Evolutionary conservation across 306 rosid genomes (phyloP).

Genomic region (Cajanus cajan): DNA sequence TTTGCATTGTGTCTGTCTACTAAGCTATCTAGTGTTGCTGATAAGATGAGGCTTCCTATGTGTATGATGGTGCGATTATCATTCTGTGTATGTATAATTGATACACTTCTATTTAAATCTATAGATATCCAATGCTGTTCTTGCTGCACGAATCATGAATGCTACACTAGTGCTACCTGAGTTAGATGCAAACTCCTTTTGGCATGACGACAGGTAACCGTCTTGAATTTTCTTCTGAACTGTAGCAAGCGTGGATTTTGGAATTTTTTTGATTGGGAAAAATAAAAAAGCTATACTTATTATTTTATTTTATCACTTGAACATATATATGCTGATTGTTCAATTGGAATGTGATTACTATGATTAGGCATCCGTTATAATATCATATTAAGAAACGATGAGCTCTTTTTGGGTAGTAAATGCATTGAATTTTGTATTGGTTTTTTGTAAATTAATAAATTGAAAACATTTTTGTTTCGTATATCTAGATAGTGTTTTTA

Average conservation of each 20-base stretch:
- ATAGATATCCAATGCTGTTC: slow-evolving; percentile 96
- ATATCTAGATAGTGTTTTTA: background rate
- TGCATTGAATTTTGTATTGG: background rate
- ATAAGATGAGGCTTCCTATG: background rate
- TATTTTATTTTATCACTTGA: background rate
- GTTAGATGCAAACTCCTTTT: slow-evolving; percentile 92
- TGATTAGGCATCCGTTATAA: background rate
- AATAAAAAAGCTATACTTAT: background rate
- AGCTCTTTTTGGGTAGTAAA: background rate
- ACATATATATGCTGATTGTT: background rate
- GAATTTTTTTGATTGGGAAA: background rate
- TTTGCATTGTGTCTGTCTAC: slow-evolving; percentile 3
- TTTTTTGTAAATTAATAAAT: background rate
- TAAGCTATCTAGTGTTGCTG: slow-evolving; percentile 12
- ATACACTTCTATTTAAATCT: slow-evolving; percentile 29
- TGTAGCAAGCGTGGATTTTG: background rate
- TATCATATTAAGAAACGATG: background rate
- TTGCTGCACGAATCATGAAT: slow-evolving; percentile 98
- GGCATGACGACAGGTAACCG: slow-evolving; percentile 89
- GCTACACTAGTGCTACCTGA: slow-evolving; percentile 92
- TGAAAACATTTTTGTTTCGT: background rate
- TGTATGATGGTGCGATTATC: slow-evolving; percentile 23
- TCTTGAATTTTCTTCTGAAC: slow-evolving; percentile 23
- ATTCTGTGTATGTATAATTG: slow-evolving; percentile 6
- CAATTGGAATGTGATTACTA: too few species aligned